Evolutionary conservation across 1,139 yeast species (phyloP), one percentile per base, ranked within the genome.

Genomic region (Candida tetrigidarum): DNA sequence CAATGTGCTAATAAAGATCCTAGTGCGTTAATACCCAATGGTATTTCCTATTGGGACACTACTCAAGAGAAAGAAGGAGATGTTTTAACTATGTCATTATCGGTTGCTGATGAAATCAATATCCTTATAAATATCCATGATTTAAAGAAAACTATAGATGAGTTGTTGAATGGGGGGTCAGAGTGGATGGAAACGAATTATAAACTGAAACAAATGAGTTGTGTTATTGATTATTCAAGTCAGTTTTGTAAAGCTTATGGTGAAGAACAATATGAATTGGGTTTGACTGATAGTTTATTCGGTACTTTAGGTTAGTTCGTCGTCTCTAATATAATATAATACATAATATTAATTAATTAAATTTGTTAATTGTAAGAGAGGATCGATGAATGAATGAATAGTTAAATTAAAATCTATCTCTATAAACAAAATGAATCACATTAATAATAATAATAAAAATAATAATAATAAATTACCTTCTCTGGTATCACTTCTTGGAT

Each of bases 1-100:
- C 48, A 63, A 8, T 69, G 75, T 50, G 50, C 39, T 5, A 64
- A 19, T 7, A 32, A 22, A 20, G 66, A 57, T 39, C 66, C 64
- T 18, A 67, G 66, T 47, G 67, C 63, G 4, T 55, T 71, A 37
- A 66, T 71, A 32, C 76, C 76, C 3, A 71, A 70, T 52, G 74
- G 74, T 4, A 58, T 71, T 15, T 61, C 73, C 1, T 48, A 51
- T n/a, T 69, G 74, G 74, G 44, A 47, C 28, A 15, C 35, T n/a
- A 9, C 37, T 35, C n/a, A 12, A 16, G 2, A 15, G 25, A 5
- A 52, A 54, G 9, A 61, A 57, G 3, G n/a, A 20, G 77, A 71
- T 53, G 53, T 60, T 34, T 34, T 70, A 47, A 63, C 72, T 0
- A 47, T 73, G 32, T 49, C 71, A 19, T 54, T 65, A n/a, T 67